These are phyloP conservation scores for Cymbopogon flexuosus DNA, from an alignment of 202 grass and related monocot species.

Conservation along the genomic window DNA sequence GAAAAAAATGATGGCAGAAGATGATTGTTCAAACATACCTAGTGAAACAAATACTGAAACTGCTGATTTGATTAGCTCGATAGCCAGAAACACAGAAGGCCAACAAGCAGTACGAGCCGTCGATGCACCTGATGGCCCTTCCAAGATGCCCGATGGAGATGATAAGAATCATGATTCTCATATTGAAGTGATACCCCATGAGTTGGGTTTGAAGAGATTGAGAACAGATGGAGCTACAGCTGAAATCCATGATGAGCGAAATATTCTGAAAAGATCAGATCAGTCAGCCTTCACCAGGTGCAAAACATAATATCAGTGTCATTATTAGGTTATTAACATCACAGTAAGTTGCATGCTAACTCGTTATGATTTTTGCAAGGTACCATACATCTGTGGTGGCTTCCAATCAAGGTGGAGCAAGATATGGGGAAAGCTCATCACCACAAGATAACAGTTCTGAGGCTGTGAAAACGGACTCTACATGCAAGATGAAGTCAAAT, in stretches of 20 bases:
- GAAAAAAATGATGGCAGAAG: constrained; percentile 25
- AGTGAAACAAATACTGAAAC: constrained; percentile 49
- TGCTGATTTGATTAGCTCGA: constrained; percentile 72
- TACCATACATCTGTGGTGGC: constrained; percentile 64
- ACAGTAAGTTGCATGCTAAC: constrained; percentile 55
- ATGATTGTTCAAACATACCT: constrained; percentile 14
- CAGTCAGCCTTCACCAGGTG: constrained; percentile 89
- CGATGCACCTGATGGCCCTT: constrained; percentile 40
- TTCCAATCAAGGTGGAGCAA: constrained; percentile 61
- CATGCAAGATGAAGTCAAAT: constrained; percentile 55
- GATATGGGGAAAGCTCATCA: constrained; percentile 60
- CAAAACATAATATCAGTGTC: constrained; percentile 67
- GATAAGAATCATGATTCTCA: constrained; percentile 40
- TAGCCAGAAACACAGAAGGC: constrained; percentile 41
- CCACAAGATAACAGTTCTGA: constrained; percentile 73
- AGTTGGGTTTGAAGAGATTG: constrained; percentile 65
- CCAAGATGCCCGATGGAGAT: constrained; percentile 42
- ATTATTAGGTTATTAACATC: constrained; percentile 34
- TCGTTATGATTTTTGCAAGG: constrained; percentile 65
- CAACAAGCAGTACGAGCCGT: constrained; percentile 33
- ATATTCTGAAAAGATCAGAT: constrained; percentile 63
- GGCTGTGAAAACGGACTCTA: constrained; percentile 63
- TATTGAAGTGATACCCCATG: constrained; percentile 42
- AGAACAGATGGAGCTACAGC: constrained; percentile 47
- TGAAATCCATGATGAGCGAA: constrained; percentile 46